These are phyloP conservation scores for Ceratocystis albifundus DNA, from an alignment of 2,329 filamentous ascomycete genomes.

Conservation along the genomic window DNA sequence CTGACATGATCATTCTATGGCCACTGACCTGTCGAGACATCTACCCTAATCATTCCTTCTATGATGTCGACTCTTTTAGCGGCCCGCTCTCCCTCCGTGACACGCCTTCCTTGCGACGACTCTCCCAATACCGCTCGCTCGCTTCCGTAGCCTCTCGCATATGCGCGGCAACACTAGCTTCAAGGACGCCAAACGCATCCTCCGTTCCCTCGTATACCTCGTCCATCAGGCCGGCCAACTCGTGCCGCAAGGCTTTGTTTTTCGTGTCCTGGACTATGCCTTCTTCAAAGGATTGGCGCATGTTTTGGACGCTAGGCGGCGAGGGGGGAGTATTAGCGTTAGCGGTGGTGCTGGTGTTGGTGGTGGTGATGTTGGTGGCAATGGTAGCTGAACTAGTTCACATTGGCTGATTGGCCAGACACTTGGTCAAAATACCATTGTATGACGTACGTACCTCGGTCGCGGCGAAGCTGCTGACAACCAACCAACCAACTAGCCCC, in stretches of 20 bases:
- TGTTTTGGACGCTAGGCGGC: neutral
- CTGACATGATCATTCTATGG: neutral
- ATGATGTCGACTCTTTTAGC: too few relatives aligned
- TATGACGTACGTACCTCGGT: too few relatives aligned
- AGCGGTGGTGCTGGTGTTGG: too few relatives aligned
- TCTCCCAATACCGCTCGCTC: neutral
- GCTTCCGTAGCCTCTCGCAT: neutral
- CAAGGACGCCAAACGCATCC: neutral
- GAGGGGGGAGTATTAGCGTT: neutral
- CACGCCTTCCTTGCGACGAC: too few relatives aligned
- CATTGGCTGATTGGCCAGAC: too few relatives aligned
- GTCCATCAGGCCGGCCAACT: neutral
- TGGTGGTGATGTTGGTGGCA: too few relatives aligned
- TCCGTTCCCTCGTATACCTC: neutral
- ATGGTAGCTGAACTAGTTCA: too few relatives aligned
- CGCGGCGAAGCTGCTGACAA: too few relatives aligned
- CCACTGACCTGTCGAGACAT: neutral
- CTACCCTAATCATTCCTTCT: too few relatives aligned
- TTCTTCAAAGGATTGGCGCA: neutral
- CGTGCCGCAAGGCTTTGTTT: neutral
- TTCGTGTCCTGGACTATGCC: neutral
- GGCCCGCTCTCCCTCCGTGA: too few relatives aligned
- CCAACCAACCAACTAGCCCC: too few relatives aligned
- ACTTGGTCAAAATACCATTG: neutral
- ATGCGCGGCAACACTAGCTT: neutral